Conservation (phyloP, 2,329 filamentous ascomycete genomes). For the Botrytis elliptica region DNA sequence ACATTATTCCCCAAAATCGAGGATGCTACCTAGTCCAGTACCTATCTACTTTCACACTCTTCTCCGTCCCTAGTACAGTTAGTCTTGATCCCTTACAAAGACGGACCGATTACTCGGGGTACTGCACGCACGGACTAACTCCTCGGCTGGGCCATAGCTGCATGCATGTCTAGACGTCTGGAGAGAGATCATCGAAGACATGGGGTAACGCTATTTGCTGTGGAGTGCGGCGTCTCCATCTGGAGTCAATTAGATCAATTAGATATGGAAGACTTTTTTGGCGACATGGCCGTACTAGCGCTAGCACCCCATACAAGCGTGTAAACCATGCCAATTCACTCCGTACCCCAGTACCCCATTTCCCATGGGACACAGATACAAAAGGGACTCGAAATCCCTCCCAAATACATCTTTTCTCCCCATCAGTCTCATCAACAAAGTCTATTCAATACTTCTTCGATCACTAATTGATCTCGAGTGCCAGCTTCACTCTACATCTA, state of each 20-base stretch:
- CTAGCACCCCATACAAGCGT: not conserved
- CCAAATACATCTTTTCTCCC: not conserved
- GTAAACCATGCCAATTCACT: not conserved
- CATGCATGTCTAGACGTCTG: constrained; percentile 5
- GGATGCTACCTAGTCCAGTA: not conserved
- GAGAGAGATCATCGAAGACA: constrained; percentile 11
- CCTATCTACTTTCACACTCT: not conserved
- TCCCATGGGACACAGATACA: constrained; percentile 9
- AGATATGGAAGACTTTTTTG: not conserved
- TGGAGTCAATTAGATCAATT: constrained; percentile 3
- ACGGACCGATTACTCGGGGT: constrained; percentile 21
- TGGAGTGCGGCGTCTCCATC: constrained; percentile 15
- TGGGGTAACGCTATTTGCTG: constrained; percentile 14
- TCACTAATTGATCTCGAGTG: not conserved
- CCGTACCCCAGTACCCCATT: not conserved
- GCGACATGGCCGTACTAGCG: not conserved
- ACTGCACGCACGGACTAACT: constrained; percentile 11
- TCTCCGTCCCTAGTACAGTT: not conserved
- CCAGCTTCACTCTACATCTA: not conserved
- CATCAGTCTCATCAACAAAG: not conserved
- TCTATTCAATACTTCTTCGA: not conserved
- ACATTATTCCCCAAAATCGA: not conserved
- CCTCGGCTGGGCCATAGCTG: not conserved
- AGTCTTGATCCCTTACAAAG: constrained; percentile 8
- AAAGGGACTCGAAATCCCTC: constrained; percentile 16